Evolutionary conservation across 345 rosid genomes (phyloP).

Genomic region (Hibiscus syriacus): DNA sequence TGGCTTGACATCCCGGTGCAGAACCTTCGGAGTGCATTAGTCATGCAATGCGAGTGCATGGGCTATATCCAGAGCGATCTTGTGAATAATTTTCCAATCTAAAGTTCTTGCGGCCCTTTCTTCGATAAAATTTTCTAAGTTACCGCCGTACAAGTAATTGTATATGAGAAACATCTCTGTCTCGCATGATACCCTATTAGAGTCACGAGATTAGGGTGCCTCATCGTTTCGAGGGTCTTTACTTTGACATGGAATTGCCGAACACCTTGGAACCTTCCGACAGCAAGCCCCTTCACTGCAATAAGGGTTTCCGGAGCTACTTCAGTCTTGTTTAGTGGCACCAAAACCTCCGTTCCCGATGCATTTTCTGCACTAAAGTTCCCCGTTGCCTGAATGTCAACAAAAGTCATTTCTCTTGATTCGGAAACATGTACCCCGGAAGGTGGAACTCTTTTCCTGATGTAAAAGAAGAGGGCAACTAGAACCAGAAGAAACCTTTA

Average conservation of each 20-base stretch:
- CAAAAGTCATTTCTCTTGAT: conserved; percentile 42
- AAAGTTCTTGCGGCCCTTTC: conserved; percentile 34
- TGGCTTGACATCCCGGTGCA: conserved; percentile 35
- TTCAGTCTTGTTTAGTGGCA: conserved; percentile 46
- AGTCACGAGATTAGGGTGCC: conserved; percentile 48
- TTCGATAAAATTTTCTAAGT: conserved; percentile 47
- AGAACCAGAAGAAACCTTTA: conserved; percentile 43
- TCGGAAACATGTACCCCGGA: conserved; percentile 26
- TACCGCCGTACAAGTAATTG: conserved; percentile 56
- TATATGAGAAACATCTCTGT: conserved; percentile 52
- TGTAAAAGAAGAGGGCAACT: conserved; percentile 35
- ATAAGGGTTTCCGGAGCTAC: conserved; percentile 29
- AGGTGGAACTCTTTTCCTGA: conserved; percentile 27
- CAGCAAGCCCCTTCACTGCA: conserved; percentile 48
- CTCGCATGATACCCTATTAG: conserved; percentile 49
- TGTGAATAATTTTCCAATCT: conserved; percentile 29
- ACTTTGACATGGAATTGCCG: conserved; percentile 55
- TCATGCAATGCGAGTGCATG: conserved; percentile 31
- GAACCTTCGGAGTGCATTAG: conserved; percentile 24
- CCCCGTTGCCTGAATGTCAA: conserved; percentile 42
- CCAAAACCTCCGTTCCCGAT: conserved; percentile 64
- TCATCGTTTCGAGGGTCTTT: conserved; percentile 42
- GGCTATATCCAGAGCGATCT: conserved; percentile 29
- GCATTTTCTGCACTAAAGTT: conserved; percentile 39
- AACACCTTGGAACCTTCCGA: conserved; percentile 57